Percentiles rank a stretch among this genome's conserved stretches.
Conservation (phyloP, 192 early-diverging fungal genomes). For the Geranomyces michiganensis region DNA sequence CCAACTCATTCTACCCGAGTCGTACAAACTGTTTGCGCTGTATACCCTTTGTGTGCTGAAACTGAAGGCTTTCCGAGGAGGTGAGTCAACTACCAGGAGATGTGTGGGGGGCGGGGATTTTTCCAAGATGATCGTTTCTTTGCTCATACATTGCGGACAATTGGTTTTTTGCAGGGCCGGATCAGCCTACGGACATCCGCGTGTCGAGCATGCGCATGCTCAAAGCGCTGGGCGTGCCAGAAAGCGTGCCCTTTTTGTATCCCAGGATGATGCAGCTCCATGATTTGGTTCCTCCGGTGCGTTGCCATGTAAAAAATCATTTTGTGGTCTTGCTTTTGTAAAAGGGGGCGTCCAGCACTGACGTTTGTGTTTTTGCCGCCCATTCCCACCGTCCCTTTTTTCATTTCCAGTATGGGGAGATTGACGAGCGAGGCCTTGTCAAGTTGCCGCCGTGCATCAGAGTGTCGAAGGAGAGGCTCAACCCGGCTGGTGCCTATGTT, state of each 20-base stretch:
- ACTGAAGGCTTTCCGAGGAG: constrained; percentile 75
- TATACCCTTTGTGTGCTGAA: constrained; percentile 85
- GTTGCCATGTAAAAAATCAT: background rate
- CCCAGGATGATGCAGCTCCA: constrained; percentile 78
- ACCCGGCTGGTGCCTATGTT: constrained; percentile 78
- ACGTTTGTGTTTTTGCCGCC: too few relatives aligned
- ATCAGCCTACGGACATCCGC: constrained; percentile 79
- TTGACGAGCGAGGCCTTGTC: constrained; percentile 59
- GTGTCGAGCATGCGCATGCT: constrained; percentile 79
- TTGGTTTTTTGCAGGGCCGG: constrained; percentile 53
- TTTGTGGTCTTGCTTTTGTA: background rate
- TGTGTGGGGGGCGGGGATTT: background rate
- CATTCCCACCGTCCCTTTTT: too few relatives aligned
- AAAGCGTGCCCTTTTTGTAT: constrained; percentile 81
- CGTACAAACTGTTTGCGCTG: constrained; percentile 91
- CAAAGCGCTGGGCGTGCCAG: constrained; percentile 73
- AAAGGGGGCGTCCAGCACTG: too few relatives aligned
- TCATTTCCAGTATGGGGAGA: constrained; percentile 45
- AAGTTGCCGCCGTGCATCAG: constrained; percentile 70
- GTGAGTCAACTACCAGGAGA: constrained; percentile 32
- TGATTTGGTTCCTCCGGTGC: constrained; percentile 57
- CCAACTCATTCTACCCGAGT: constrained; percentile 93
- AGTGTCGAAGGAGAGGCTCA: constrained; percentile 75
- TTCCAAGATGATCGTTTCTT: background rate
- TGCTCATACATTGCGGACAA: background rate